Percentiles rank a stretch among this genome's conserved stretches.
Conservation (phyloP, 192 early-diverging fungal species). For the Diversispora epigaea region DNA sequence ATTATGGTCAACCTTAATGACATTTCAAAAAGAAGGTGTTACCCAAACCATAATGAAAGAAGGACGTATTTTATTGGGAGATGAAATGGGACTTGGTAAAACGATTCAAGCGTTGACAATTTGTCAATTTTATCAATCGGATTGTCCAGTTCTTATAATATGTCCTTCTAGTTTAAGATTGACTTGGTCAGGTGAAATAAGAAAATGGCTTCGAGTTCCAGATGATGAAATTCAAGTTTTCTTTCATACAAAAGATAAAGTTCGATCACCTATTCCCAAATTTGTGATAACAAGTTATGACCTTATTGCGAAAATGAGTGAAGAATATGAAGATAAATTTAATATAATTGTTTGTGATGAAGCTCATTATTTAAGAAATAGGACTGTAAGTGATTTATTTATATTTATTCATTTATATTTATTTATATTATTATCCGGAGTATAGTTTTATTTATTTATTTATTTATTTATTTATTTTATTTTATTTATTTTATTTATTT, state of each 20-base stretch:
- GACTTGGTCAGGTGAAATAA: slow-evolving; percentile 48
- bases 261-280: slow-evolving; percentile 15
- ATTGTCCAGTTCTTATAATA: slow-evolving; percentile 51
- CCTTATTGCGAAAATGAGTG: slow-evolving; percentile 30
- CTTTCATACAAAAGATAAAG: background rate
- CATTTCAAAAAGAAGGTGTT: slow-evolving; percentile 45
- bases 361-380: slow-evolving; percentile 50
- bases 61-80: slow-evolving; percentile 43
- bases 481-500: background rate
- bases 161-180: slow-evolving; percentile 44
- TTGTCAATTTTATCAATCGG: slow-evolving; percentile 35
- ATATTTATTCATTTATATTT: no score
- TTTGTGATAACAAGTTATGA: slow-evolving; percentile 48
- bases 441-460: no score
- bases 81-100: slow-evolving; percentile 50
- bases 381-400: slow-evolving; percentile 35
- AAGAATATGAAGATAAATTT: slow-evolving; percentile 32
- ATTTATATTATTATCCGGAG: no score
- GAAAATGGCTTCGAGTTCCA: slow-evolving; percentile 43
- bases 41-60: slow-evolving; percentile 27
- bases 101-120: slow-evolving; percentile 49
- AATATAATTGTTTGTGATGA: slow-evolving; percentile 45
- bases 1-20: slow-evolving; percentile 34
- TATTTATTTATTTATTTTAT: background rate
- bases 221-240: slow-evolving; percentile 35